Evolutionary conservation across 352 stramenopile species (phyloP).

Genomic region (Pythium myriotylum): DNA sequence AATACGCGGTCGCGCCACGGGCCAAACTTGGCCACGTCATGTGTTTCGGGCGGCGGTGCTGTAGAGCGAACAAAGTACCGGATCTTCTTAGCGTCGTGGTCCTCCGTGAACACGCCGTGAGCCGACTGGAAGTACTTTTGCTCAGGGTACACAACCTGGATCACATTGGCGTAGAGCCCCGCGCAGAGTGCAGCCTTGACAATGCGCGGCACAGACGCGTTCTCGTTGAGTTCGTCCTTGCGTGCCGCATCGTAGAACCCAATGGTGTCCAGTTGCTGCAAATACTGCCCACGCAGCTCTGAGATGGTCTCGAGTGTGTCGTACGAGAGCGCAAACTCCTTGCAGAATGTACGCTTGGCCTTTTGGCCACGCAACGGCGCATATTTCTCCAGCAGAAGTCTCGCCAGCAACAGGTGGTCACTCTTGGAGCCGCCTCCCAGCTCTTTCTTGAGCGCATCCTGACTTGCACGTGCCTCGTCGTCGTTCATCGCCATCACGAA

Average conservation of each 20-base stretch:
- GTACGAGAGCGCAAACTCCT: slow-evolving; percentile 72
- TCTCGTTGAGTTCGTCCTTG: slow-evolving; percentile 53
- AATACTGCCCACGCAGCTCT: slow-evolving; percentile 88
- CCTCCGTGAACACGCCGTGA: slow-evolving; percentile 89
- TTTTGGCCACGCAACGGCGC: slow-evolving; percentile 46
- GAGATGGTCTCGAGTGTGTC: slow-evolving; percentile 93
- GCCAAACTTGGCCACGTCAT: slow-evolving; percentile 1
- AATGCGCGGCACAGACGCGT: slow-evolving; percentile 84
- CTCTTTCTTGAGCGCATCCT: slow-evolving; percentile 72
- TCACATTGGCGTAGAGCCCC: slow-evolving; percentile 82
- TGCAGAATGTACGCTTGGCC: slow-evolving; percentile 65
- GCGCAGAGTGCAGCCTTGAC: slow-evolving; percentile 88
- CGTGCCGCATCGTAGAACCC: slow-evolving; percentile 70
- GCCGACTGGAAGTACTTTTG: slow-evolving; percentile 95
- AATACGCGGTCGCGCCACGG: slow-evolving; percentile 92
- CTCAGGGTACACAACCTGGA: slow-evolving; percentile 87
- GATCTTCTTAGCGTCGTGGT: slow-evolving; percentile 92
- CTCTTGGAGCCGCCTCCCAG: slow-evolving; percentile 68
- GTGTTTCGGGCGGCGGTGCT: slow-evolving; percentile 3
- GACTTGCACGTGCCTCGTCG: slow-evolving; percentile 50
- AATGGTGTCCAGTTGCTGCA: slow-evolving; percentile 75
- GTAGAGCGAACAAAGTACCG: slow-evolving; percentile 89
- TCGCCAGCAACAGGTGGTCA: slow-evolving; percentile 77
- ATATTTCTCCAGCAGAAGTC: slow-evolving; percentile 79
- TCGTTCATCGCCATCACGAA: slow-evolving; percentile 79